Conservation (phyloP, 306 rosid species). For the Trichosanthes cucumerina region DNA sequence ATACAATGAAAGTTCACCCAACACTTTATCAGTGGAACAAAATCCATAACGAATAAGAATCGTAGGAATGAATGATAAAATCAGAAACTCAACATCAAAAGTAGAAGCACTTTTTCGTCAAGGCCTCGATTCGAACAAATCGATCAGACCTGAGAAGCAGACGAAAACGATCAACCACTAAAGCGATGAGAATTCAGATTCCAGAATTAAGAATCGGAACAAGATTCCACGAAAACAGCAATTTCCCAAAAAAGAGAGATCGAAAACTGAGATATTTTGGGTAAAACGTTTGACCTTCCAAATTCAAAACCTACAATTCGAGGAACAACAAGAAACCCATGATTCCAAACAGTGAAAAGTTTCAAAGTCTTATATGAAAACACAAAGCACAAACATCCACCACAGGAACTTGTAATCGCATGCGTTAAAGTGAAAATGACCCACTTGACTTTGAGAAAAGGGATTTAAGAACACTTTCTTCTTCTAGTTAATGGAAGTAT, state of each 20-base stretch:
- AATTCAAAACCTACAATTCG: neutral
- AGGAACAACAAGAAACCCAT: neutral
- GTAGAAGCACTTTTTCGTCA: neutral
- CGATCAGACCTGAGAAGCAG: neutral
- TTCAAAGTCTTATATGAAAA: neutral
- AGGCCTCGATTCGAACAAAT: neutral
- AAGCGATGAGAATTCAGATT: neutral
- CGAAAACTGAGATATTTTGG: neutral
- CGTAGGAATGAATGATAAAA: neutral
- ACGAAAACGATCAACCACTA: neutral
- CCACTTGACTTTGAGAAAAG: neutral
- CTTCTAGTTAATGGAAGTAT: neutral
- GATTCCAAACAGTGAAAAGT: neutral
- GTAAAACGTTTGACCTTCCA: neutral
- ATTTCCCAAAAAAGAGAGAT: neutral
- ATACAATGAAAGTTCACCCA: neutral
- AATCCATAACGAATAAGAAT: conserved; percentile 7
- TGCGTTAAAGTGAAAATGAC: neutral
- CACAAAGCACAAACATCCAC: neutral
- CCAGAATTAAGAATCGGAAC: neutral
- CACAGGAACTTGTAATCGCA: neutral
- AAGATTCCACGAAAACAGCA: neutral
- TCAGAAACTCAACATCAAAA: conserved; percentile 1
- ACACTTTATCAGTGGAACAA: neutral
- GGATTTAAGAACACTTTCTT: neutral